Conservation (phyloP, 2,329 filamentous ascomycete species). For the Aphanocladium album region DNA sequence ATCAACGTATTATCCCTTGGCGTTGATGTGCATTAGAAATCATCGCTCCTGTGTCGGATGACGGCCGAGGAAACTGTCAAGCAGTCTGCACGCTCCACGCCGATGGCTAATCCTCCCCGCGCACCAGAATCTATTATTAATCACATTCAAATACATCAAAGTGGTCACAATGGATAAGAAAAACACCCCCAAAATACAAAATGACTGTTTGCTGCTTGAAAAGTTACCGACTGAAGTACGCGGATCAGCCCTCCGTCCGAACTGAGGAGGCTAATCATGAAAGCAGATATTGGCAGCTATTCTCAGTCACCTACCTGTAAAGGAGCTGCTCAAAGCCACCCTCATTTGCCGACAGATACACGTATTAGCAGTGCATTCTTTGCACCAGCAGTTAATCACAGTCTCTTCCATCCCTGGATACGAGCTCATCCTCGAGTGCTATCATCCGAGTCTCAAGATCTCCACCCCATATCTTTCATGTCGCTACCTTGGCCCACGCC, state of each 20-base stretch:
- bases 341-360: not conserved
- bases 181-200: not conserved
- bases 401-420: constrained; percentile 56
- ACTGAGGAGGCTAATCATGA: not conserved
- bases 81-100: no score
- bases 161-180: not conserved
- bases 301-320: not conserved
- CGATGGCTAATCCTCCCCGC: not conserved
- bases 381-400: constrained; percentile 1
- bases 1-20: no score
- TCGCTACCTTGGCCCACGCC: constrained; percentile 52
- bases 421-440: constrained; percentile 72
- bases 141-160: not conserved
- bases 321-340: not conserved
- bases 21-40: no score
- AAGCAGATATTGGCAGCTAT: constrained; percentile 1
- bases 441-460: constrained; percentile 64
- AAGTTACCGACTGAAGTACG: constrained; percentile 9
- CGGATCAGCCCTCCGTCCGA: not conserved
- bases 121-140: not conserved
- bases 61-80: no score
- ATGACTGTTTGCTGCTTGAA: not conserved
- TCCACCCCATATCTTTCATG: constrained; percentile 65
- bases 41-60: no score
- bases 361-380: not conserved